These are phyloP conservation scores for Klebsormidium nitens DNA, from an alignment of 139 green algal genomes.

Conservation along the genomic window DNA sequence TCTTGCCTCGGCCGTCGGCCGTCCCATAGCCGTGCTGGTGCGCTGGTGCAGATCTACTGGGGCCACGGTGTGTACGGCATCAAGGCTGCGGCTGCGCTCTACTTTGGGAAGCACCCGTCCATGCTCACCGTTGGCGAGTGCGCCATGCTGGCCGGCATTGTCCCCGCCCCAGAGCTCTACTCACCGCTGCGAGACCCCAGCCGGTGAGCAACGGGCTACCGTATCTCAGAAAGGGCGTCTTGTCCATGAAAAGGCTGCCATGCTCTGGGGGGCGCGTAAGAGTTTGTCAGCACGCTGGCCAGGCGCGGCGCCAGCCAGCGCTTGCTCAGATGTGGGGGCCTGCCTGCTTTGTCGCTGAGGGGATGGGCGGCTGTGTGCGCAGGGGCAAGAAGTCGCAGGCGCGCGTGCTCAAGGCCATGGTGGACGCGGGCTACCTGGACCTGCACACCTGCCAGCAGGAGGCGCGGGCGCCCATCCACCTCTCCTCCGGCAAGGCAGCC, in stretches of 20 bases:
- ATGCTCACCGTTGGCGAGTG: slow-evolving; percentile 51
- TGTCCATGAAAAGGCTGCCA: too few species aligned
- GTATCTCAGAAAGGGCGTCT: too few species aligned
- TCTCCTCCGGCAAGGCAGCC: slow-evolving; percentile 3
- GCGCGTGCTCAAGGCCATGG: slow-evolving; percentile 42
- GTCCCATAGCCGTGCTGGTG: too few species aligned
- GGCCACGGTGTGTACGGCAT: slow-evolving; percentile 55
- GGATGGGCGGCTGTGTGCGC: not conserved
- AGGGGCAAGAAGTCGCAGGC: slow-evolving; percentile 34
- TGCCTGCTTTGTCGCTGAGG: too few species aligned
- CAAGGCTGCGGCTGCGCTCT: slow-evolving; percentile 42
- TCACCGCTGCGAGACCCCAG: slow-evolving; percentile 47
- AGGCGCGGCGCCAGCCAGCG: too few species aligned
- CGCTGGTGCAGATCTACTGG: slow-evolving; percentile 53
- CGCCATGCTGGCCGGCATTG: slow-evolving; percentile 49
- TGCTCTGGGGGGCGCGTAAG: too few species aligned
- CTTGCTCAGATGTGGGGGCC: too few species aligned
- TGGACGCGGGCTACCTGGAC: slow-evolving; percentile 38
- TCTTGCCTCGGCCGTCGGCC: too few species aligned
- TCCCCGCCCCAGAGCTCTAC: slow-evolving; percentile 52
- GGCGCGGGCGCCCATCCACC: not conserved
- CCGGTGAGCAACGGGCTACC: slow-evolving; percentile 8
- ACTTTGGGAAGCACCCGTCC: slow-evolving; percentile 55
- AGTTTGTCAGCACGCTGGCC: too few species aligned
- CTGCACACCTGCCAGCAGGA: slow-evolving; percentile 3